These are phyloP conservation scores for Monilinia laxa DNA, from an alignment of 2,329 filamentous ascomycete genomes.

Conservation along the genomic window DNA sequence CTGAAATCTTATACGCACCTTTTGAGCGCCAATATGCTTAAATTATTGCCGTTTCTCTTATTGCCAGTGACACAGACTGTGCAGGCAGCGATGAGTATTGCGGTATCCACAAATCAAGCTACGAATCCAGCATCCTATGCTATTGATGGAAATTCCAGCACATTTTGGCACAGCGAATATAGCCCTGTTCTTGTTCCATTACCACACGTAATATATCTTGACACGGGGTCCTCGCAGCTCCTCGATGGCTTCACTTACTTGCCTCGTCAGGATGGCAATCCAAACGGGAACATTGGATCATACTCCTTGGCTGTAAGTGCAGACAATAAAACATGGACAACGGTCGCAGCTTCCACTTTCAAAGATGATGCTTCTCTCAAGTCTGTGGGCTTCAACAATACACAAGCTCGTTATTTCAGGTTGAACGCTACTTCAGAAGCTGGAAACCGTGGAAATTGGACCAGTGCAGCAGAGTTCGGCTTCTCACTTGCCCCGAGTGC, in stretches of 20 bases:
- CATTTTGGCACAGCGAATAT: slow-evolving; percentile 42
- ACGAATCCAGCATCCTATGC: slow-evolving; percentile 29
- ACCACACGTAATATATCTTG: slow-evolving; percentile 40
- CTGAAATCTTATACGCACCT: not conserved
- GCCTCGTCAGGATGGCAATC: slow-evolving; percentile 40
- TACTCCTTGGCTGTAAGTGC: slow-evolving; percentile 38
- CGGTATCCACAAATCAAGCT: not conserved
- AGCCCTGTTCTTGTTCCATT: slow-evolving; percentile 32
- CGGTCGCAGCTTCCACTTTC: slow-evolving; percentile 36
- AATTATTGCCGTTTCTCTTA: not conserved
- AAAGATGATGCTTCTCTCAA: slow-evolving; percentile 24
- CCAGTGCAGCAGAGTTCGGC: slow-evolving; percentile 26
- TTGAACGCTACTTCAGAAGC: slow-evolving; percentile 28
- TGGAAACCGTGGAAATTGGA: slow-evolving; percentile 28
- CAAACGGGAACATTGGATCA: slow-evolving; percentile 42
- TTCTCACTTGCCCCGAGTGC: slow-evolving; percentile 12
- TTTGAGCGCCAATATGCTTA: not conserved
- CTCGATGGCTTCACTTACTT: slow-evolving; percentile 40
- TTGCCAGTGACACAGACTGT: not conserved
- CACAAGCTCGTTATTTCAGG: slow-evolving; percentile 25
- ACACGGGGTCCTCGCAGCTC: slow-evolving; percentile 39
- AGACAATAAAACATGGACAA: slow-evolving; percentile 38
- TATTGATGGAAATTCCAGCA: slow-evolving; percentile 39
- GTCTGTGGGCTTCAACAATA: slow-evolving; percentile 22
- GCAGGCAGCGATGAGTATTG: slow-evolving; percentile 1